Base-by-base conservation (phyloP, 2,329 filamentous ascomycete genomes). In the Pseudonectria buxi region DNA sequence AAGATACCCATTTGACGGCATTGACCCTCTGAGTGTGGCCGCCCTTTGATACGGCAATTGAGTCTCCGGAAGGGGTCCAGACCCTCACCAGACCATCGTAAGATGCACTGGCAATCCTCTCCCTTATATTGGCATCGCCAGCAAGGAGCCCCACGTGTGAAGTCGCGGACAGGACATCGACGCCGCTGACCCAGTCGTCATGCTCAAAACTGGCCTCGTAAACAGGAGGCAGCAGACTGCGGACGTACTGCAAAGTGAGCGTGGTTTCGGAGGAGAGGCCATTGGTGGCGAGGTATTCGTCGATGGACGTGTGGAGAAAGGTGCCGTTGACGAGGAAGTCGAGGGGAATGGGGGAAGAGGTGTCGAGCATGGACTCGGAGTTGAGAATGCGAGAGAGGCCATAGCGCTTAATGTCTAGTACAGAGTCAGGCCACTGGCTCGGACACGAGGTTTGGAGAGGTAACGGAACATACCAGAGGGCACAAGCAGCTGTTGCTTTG, bases 291-390 rank as follows among this genome's bases (percentile, higher is more conserved):
- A 98, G 78, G 63, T 94, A 95, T 54, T 95, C 86, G 58, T 95
- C 86, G 47, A 98, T 77, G 13, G 86, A 87, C 16, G 88, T 85
- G 43, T 86, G 83, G 33, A 98, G 76, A 62, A 94, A 95, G 54
- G 83, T 81, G 60, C 92, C 92, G 62, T 95, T 92, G 64, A 94
- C 82, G 50, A 98, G 76, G 67, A 98, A 96, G 63, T 98, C 92
- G 63, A 98, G 83, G 13, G 86, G 86, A 30, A 89, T 73, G 10
- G 85, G 78, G 10, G 68, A 65, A 18, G 70, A 56, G 30, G 77
- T 81, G 56, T 73, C 69, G 59, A 84, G 78, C 73, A 84, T 81
- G 24, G 76, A 77, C 67, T 80, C 76, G 51, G 80, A 83, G 62
- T 84, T 84, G 56, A 84, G 70, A 41, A 84, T 78, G 40, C 78